phyloP scores from a whole-genome alignment of 2,329 filamentous ascomycete species.

The Pseudopyricularia javanii region DNA sequence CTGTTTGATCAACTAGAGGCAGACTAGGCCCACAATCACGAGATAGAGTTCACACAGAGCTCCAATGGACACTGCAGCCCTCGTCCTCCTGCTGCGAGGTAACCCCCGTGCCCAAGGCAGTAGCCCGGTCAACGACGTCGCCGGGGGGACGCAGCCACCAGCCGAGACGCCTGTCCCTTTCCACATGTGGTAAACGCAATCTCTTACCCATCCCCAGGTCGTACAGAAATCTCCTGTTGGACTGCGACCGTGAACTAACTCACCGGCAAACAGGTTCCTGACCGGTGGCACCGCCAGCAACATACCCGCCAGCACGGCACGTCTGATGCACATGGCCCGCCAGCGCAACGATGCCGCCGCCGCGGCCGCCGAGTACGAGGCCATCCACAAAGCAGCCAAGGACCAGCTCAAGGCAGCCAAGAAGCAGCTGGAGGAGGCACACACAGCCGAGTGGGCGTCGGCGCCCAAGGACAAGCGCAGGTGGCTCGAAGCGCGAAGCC shows the following conservation, averaged over 20 bases:
- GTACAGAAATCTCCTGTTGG: not conserved
- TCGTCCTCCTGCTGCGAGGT: not conserved
- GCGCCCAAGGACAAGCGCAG: not conserved
- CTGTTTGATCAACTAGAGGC: too few relatives aligned
- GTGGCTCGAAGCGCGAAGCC: not conserved
- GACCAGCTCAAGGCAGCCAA: not conserved
- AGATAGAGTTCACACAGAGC: too few relatives aligned
- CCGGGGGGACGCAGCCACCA: not conserved
- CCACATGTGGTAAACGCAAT: not conserved
- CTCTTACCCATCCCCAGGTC: not conserved
- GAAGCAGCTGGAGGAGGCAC: not conserved
- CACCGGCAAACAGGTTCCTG: not conserved
- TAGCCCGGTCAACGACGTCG: not conserved
- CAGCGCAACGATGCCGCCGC: not conserved
- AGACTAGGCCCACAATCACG: too few relatives aligned
- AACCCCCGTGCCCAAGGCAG: not conserved
- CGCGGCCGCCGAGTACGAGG: not conserved
- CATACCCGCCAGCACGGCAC: not conserved
- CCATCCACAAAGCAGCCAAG: not conserved
- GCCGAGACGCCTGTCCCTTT: not conserved
- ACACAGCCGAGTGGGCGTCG: not conserved
- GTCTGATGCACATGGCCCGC: not conserved
- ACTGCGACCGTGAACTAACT: too few relatives aligned
- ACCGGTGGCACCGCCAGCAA: not conserved
- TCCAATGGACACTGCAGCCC: not conserved